phyloP scores from a whole-genome alignment of 148 eudicot species.

The Diospyros lotus region DNA sequence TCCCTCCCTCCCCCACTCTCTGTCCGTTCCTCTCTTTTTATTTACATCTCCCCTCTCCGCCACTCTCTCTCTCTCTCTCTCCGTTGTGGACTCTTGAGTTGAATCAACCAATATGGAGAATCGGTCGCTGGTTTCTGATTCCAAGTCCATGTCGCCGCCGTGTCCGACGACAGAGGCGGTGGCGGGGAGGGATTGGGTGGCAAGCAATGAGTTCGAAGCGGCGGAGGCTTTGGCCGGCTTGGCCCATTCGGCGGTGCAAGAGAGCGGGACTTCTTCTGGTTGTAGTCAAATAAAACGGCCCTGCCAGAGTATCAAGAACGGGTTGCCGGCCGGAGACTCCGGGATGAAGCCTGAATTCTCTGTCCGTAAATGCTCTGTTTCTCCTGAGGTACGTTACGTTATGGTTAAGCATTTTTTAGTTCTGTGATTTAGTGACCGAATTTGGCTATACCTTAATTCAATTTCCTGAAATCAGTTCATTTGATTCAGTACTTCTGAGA shows the following conservation, averaged over 20 bases:
- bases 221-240: conserved; percentile 23
- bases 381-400: not conserved
- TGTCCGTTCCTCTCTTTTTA: not conserved
- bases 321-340: not conserved
- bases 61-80: too few species aligned
- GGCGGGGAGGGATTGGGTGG: not conserved
- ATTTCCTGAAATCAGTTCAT: not conserved
- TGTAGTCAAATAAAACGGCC: not conserved
- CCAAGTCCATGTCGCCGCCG: not conserved
- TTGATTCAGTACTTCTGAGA: not conserved
- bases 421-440: not conserved
- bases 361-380: not conserved
- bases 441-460: too few species aligned
- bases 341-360: not conserved
- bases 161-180: not conserved
- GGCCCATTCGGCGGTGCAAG: not conserved
- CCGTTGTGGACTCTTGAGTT: not conserved
- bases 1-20: not conserved
- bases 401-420: not conserved
- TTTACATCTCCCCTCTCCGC: not conserved
- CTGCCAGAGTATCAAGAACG: not conserved
- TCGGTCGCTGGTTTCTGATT: not conserved
- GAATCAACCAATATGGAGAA: not conserved
- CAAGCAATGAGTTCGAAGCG: conserved; percentile 15
- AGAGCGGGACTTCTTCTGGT: not conserved